phyloP scores from a whole-genome alignment of 805 yeast species.

The Diddensiella transvaalensis region DNA sequence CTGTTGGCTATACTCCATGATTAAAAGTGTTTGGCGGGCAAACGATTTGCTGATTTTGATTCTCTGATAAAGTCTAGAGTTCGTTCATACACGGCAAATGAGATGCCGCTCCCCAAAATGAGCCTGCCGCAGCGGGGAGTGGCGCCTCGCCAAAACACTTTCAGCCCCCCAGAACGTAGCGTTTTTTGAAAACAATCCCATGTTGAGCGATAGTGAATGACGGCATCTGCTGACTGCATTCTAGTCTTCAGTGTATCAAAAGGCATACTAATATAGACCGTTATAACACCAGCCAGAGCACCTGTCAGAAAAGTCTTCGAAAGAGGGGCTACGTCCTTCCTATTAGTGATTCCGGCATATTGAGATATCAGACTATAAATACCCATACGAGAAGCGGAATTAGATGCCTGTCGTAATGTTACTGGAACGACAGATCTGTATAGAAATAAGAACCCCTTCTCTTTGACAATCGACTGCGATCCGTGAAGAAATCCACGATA shows the following conservation, averaged over 20 bases:
- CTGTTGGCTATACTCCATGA: too few relatives aligned
- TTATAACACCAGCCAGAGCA: constrained; percentile 78
- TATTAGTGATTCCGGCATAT: constrained; percentile 64
- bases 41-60: too few relatives aligned
- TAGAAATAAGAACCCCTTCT: constrained; percentile 66
- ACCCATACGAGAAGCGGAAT: constrained; percentile 80
- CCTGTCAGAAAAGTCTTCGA: constrained; percentile 72
- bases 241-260: constrained; percentile 88
- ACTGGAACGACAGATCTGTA: constrained; percentile 79
- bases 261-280: constrained; percentile 92
- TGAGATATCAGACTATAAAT: constrained; percentile 43
- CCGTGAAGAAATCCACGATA: constrained; percentile 34
- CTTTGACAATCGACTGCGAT: constrained; percentile 53
- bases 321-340: constrained; percentile 64
- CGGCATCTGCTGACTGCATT: constrained; percentile 81
- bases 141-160: constrained; percentile 87
- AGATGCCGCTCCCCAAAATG: constrained; percentile 81
- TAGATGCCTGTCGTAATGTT: constrained; percentile 81
- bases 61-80: constrained; percentile 38
- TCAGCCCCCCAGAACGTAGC: constrained; percentile 70
- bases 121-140: constrained; percentile 82
- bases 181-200: constrained; percentile 66
- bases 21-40: too few relatives aligned
- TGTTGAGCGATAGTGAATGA: constrained; percentile 58
- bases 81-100: constrained; percentile 82